These are phyloP conservation scores for Myriosclerotinia duriaeana DNA, from an alignment of 2,329 filamentous ascomycete species.

Conservation along the genomic window DNA sequence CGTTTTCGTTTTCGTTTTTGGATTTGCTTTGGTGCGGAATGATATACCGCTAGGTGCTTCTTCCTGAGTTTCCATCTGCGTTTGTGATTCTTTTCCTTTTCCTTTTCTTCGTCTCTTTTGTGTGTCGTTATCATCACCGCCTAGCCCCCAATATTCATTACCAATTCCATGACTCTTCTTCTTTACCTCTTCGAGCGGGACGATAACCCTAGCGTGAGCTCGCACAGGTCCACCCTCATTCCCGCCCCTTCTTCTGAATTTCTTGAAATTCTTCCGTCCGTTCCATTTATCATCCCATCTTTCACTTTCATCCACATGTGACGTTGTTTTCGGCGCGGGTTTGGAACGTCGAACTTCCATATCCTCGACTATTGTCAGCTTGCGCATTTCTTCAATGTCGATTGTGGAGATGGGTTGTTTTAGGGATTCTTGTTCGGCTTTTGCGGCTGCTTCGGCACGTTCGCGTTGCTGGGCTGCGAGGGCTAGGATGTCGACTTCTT, in stretches of 20 bases:
- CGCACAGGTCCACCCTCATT: slow-evolving; percentile 38
- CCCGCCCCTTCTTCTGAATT: slow-evolving; percentile 66
- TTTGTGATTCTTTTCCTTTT: slow-evolving; percentile 28
- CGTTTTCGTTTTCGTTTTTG: background rate
- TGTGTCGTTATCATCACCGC: slow-evolving; percentile 42
- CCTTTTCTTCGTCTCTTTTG: slow-evolving; percentile 40
- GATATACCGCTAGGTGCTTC: background rate
- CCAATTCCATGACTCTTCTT: slow-evolving; percentile 58
- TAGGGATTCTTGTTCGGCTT: slow-evolving; percentile 54
- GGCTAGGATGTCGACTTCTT: slow-evolving; percentile 64
- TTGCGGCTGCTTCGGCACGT: slow-evolving; percentile 63
- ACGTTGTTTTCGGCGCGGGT: slow-evolving; percentile 34
- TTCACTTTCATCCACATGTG: slow-evolving; percentile 48
- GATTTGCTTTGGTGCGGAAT: background rate
- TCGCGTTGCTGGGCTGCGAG: slow-evolving; percentile 58
- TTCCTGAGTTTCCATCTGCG: slow-evolving; percentile 1
- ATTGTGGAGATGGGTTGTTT: slow-evolving; percentile 61
- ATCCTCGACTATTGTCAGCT: slow-evolving; percentile 73
- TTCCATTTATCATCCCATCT: slow-evolving; percentile 91
- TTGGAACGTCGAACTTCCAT: slow-evolving; percentile 59
- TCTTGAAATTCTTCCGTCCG: slow-evolving; percentile 93
- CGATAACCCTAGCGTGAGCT: slow-evolving; percentile 47
- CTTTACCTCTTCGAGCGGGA: slow-evolving; percentile 61
- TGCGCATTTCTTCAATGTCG: slow-evolving; percentile 70
- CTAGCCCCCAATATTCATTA: slow-evolving; percentile 55